A percentile compares a stretch with the other conserved stretches of the same genome.
phyloP scores from a whole-genome alignment of 257 asterid genomes.

The Ehretia macrophylla region DNA sequence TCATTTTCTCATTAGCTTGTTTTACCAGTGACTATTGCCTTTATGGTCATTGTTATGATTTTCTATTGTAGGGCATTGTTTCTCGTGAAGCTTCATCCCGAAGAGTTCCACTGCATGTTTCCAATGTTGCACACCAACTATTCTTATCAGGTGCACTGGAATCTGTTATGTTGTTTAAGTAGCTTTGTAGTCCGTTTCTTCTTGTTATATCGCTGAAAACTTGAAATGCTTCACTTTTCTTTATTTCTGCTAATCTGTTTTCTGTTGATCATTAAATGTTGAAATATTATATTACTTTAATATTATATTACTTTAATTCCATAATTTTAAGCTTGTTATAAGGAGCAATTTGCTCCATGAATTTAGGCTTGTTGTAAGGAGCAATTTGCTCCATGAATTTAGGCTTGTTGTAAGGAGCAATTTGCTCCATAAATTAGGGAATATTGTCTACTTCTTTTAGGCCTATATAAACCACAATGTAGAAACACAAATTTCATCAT shows the following conservation, averaged over 20 bases:
- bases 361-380: no score
- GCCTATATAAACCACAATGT: no score
- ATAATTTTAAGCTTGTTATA: no score
- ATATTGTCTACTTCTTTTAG: no score
- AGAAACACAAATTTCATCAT: no score
- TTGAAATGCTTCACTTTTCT: not conserved
- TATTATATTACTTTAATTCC: no score
- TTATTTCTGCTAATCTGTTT: not conserved
- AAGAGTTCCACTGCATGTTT: constrained; percentile 76
- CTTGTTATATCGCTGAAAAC: not conserved
- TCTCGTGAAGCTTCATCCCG: constrained; percentile 79
- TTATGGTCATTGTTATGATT: constrained; percentile 11
- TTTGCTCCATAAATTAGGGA: no score
- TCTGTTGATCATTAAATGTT: not conserved
- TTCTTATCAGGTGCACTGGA: constrained; percentile 68
- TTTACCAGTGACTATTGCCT: not conserved
- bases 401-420: no score
- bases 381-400: no score
- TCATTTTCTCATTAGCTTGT: not conserved
- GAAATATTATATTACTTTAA: no score
- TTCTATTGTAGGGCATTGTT: constrained; percentile 78
- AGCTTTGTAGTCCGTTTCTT: not conserved
- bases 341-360: no score
- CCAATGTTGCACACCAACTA: constrained; percentile 85
- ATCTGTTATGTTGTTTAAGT: not conserved